phyloP scores from a whole-genome alignment of 495 filamentous ascomycete genomes.

The Podospora fimiseda region DNA sequence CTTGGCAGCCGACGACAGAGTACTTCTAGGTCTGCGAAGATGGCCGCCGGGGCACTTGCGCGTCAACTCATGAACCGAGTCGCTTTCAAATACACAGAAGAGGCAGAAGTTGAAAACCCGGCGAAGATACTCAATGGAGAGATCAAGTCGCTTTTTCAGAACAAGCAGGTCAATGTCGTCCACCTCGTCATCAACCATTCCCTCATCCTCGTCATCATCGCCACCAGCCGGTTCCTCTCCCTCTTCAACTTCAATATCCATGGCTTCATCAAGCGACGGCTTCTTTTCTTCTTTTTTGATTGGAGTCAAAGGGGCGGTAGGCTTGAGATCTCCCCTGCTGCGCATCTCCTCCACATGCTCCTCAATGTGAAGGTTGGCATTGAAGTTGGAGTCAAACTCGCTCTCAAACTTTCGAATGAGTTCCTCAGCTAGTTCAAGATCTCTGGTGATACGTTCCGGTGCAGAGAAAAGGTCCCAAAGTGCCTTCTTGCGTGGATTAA shows the following conservation, averaged over 20 bases:
- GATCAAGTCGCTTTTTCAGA: slow-evolving; percentile 93
- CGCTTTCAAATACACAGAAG: slow-evolving; percentile 97
- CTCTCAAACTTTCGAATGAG: slow-evolving; percentile 72
- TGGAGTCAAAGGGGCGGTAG: slow-evolving; percentile 50
- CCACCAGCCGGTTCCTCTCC: slow-evolving; percentile 62
- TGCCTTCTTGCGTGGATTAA: slow-evolving; percentile 86
- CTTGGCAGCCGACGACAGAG: slow-evolving; percentile 73
- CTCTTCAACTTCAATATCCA: slow-evolving; percentile 67
- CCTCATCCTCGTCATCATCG: slow-evolving; percentile 68
- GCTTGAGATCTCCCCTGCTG: slow-evolving; percentile 65
- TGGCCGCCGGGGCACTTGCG: slow-evolving; percentile 96
- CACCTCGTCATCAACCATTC: slow-evolving; percentile 72
- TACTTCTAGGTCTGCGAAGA: slow-evolving; percentile 80
- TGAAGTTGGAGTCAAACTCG: slow-evolving; percentile 65
- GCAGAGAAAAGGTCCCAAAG: slow-evolving; percentile 94
- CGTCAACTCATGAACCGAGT: slow-evolving; percentile 90
- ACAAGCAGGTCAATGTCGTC: slow-evolving; percentile 84
- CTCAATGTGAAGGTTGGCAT: slow-evolving; percentile 72
- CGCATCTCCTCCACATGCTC: slow-evolving; percentile 76
- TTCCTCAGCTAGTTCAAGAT: slow-evolving; percentile 70
- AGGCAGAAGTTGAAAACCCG: slow-evolving; percentile 98
- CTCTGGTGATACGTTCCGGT: slow-evolving; percentile 79
- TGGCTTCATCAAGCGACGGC: slow-evolving; percentile 53
- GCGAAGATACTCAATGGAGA: slow-evolving; percentile 93
- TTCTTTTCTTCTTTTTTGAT: slow-evolving; percentile 57